Evolutionary conservation across 257 asterid species (phyloP).

Genomic region (Paulownia fortunei): DNA sequence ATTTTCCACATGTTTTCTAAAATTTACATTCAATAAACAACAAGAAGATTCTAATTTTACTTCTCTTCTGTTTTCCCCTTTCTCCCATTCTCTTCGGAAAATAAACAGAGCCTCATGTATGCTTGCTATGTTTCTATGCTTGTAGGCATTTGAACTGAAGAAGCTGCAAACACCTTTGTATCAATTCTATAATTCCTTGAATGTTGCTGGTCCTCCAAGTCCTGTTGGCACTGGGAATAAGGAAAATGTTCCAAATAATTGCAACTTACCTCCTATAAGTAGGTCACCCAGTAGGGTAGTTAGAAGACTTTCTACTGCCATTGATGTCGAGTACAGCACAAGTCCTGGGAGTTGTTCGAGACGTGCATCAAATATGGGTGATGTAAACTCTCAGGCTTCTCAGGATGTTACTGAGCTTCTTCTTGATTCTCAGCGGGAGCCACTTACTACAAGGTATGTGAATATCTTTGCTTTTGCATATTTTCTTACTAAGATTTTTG

Average conservation of each 20-base stretch:
- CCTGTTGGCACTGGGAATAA: constrained; percentile 53
- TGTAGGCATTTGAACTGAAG: constrained; percentile 75
- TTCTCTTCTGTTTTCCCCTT: neutral
- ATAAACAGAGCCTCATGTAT: neutral
- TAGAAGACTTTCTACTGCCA: constrained; percentile 66
- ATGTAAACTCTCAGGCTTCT: constrained; percentile 45
- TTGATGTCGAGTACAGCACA: constrained; percentile 48
- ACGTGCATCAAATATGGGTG: constrained; percentile 61
- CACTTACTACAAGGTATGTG: constrained; percentile 58
- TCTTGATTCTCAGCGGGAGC: constrained; percentile 47
- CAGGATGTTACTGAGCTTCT: constrained; percentile 53
- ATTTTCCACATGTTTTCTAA: neutral
- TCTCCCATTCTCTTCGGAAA: neutral
- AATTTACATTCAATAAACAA: neutral
- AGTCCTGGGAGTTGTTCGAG: constrained; percentile 58
- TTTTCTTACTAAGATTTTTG: constrained; percentile 1
- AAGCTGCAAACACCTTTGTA: constrained; percentile 78
- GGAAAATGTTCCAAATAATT: constrained; percentile 63
- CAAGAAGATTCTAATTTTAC: neutral
- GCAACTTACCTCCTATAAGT: constrained; percentile 67
- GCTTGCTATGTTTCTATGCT: constrained; percentile 18
- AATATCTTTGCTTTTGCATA: constrained; percentile 3
- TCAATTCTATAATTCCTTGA: constrained; percentile 69
- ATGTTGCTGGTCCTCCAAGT: constrained; percentile 50
- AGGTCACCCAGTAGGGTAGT: constrained; percentile 59